Base-by-base conservation (phyloP, 495 filamentous ascomycete species). In the Coniosporium apollinis region DNA sequence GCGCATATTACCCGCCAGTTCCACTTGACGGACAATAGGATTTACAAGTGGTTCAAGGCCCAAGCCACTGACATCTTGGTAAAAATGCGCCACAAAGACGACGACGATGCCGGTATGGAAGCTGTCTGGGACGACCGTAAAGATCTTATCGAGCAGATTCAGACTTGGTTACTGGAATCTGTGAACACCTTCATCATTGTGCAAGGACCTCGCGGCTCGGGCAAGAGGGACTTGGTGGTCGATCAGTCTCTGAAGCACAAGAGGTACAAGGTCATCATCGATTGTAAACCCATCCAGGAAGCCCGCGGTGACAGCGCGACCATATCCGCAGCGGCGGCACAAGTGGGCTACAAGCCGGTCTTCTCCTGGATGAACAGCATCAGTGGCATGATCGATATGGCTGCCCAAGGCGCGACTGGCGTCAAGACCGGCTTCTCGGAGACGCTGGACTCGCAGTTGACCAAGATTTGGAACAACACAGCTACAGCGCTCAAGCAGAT, bases 281-380 rank as follows among this genome's bases (percentile, higher is more conserved):
- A 97, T 55, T 96, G 87, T 61, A 94, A 93, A 51, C 76, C 82
- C 3, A 82, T 96, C 13, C 76, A 85, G 36, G 87, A 97, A 49
- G 85, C 89, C 2, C 73, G 79, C 19, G 89, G 89, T 0, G 89
- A 97, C 53, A 74, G 74, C n/a, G 72, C 74, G 2, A 92, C 82
- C 5, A 94, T 97, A 36, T 62, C 66, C 37, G 75, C 79, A 31
- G 79, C 84, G 2, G 91, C 91, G 1, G 53, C 59, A 4, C 70
- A 87, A 47, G 89, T 96, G 37, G 89, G 89, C 25, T 97, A 96
- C 46, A 65, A 83, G 1, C 89, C 89, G 0, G 69, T 97, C 5
- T 97, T 97, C 54, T 87, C 81, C 0, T 97, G 84, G 81, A 76
- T 89, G 62, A 97, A 97, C 53, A 93, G 74, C 43, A 69, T 94